Base-by-base conservation (phyloP, 169 alveolate species). In the Cryptosporidium ubiquitum region DNA sequence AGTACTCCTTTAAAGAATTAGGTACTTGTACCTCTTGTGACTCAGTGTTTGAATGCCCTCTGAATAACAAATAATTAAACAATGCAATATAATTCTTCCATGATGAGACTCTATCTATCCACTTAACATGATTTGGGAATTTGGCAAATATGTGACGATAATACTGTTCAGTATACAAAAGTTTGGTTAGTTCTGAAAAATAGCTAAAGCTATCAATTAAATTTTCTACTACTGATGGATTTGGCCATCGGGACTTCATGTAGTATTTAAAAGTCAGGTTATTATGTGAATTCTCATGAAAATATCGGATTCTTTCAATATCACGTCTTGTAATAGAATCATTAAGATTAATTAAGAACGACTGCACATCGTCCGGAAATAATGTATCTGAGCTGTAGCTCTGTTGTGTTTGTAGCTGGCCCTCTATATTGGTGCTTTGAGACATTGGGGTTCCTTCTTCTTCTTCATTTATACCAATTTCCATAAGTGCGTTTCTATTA, bases 81-180 rank as follows among this genome's bases (percentile, higher is more conserved):
- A 79, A 39, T 29, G 64, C 55, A 23, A 79, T 49, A 44, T 79
- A 79, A 29, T 79, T 79, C 26, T 47, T 79, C 89, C 89, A 79
- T 26, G 89, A 79, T 20, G 89, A 37, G 12, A 79, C 89, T 23
- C 89, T 57, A 79, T 79, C 89, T 40, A 44, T 55, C 89, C 89
- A 79, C 37, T 79, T 79, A 10, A 79, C 68, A 31, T 79, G 66
- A 61, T 79, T 79, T 2, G 89, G 89, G 29, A 79, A 79, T 31
- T 60, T 79, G 18, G 89, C 89, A 61, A 79, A 79, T 31, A 79
- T 73, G 52, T 79, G 89, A 79, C 89, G 89, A 58, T 79, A 79
- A 49, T 79, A 79, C 29, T 42, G 89, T 20, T 79, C 89, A 39
- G 39, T 42, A 39, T 79, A 79, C 16, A 79, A 49, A 6, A 79